These are phyloP conservation scores for Mrakia frigida DNA, from an alignment of 768 basidiomycete species.

Conservation along the genomic window DNA sequence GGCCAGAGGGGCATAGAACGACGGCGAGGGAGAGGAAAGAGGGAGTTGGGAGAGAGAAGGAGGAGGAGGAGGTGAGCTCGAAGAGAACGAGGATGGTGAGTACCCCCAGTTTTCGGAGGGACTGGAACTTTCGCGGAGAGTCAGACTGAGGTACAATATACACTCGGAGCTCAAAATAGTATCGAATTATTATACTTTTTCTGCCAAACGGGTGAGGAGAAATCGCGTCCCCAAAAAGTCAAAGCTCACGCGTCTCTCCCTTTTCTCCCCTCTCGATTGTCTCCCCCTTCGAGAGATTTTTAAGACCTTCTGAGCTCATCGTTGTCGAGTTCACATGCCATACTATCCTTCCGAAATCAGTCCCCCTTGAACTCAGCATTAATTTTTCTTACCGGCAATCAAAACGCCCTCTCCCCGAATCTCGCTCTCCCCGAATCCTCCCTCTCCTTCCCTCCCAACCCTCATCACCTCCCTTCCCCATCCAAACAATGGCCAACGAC, in stretches of 20 bases:
- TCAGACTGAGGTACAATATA: too few relatives aligned
- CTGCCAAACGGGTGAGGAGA: not conserved
- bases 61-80: not conserved
- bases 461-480: constrained; percentile 1
- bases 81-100: not conserved
- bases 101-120: not conserved
- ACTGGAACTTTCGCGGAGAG: not conserved
- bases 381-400: not conserved
- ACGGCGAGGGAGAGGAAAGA: not conserved
- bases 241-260: not conserved
- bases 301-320: not conserved
- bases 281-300: not conserved
- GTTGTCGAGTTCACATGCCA: not conserved
- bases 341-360: too few relatives aligned
- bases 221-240: not conserved
- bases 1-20: constrained; percentile 6
- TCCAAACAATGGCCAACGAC: constrained; percentile 13
- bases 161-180: too few relatives aligned
- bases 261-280: not conserved
- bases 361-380: not conserved
- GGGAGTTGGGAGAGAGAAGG: not conserved
- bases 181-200: not conserved
- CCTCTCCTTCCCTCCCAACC: constrained; percentile 3
- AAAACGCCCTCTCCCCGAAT: not conserved
- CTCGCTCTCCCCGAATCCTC: not conserved